Base-by-base conservation (phyloP, 805 yeast species). In the Ogataea chonburiensis region DNA sequence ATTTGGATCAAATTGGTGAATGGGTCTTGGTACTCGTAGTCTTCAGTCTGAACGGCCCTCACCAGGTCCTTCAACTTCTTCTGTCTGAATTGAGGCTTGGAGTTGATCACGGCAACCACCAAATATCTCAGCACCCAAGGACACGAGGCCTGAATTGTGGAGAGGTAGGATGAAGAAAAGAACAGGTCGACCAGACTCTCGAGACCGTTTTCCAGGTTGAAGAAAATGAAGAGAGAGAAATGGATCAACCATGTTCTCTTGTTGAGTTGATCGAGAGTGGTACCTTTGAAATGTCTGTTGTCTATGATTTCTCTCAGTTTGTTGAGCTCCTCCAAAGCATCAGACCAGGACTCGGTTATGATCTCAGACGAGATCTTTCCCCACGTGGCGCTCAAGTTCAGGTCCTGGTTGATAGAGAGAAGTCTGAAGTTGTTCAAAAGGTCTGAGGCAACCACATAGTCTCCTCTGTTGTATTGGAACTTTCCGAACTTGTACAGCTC, bases 91-190 rank as follows among this genome's bases (percentile, higher is more conserved):
- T 50, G 50, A 46, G 60, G 56, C 35, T 60, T 58, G 22, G 56
- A 53, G 47, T 57, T 45, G 45, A 69, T 59, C 34, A 78, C 79
- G n/a, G 82, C 81, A 18, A 75, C 81, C 17, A 77, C 72, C 37
- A 81, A 57, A 53, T 81, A 81, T 52, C 86, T 71, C 46, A 79
- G 57, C 32, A 81, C 64, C 87, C 87, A 81, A 14, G 86, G 87
- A 53, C 80, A 72, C 7, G 82, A 68, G 20, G 84, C 82, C 61
- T 81, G 86, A 53, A 80, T 79, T 3, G 85, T 73, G 40, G 79
- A 73, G 42, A 80, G 59, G 56, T 77, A 78, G 6, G 81, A 73
- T 4, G 81, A 71, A 12, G 76, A 64, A 53, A 77, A 70, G 57
- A 77, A 76, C 34, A 77, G 53, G 44, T 81, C 86, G 39, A 73